A percentile compares a stretch with the other conserved stretches of the same genome.
Evolutionary conservation across 2,329 filamentous ascomycete species (phyloP).

Genomic region (Camillea tinctor): DNA sequence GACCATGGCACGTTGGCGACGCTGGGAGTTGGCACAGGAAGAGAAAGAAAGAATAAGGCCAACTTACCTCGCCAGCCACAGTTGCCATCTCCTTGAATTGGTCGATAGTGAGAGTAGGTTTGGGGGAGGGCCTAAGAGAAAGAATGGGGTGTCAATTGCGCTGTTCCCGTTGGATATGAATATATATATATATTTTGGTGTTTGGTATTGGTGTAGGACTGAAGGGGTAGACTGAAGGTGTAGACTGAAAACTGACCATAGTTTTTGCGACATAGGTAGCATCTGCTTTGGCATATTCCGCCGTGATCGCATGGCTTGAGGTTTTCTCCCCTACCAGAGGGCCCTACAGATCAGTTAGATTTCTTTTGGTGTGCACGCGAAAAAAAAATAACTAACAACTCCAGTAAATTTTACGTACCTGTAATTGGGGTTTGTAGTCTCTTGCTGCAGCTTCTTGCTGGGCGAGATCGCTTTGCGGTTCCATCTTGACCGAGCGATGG

Average conservation of each 20-base stretch:
- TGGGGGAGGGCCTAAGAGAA: conserved; percentile 67
- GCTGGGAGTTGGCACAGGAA: conserved; percentile 6
- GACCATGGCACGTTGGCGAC: conserved; percentile 6
- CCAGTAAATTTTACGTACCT: conserved; percentile 41
- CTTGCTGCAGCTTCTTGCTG: conserved; percentile 61
- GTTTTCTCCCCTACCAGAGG: conserved; percentile 78
- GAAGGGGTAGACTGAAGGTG: not conserved
- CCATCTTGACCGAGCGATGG: conserved; percentile 37
- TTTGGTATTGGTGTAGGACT: not conserved
- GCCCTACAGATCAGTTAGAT: conserved; percentile 54
- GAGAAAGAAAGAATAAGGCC: not conserved
- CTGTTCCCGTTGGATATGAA: not conserved
- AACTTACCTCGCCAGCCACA: conserved; percentile 94
- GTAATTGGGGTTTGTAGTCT: conserved; percentile 56
- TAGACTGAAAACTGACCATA: conserved; percentile 57
- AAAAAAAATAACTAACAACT: conserved; percentile 24
- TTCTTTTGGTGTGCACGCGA: too few species aligned
- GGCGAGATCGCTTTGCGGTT: conserved; percentile 45
- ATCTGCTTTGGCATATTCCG: conserved; percentile 87
- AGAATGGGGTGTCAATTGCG: conserved; percentile 19
- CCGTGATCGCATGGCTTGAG: conserved; percentile 72
- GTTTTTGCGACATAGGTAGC: conserved; percentile 84
- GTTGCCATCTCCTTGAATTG: conserved; percentile 88
- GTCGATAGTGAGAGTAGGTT: conserved; percentile 84
- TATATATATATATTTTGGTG: too few species aligned